Evolutionary conservation across 305 asterid species (phyloP), one percentile per base, ranked within the genome.

Genomic region (Lippia alba): DNA sequence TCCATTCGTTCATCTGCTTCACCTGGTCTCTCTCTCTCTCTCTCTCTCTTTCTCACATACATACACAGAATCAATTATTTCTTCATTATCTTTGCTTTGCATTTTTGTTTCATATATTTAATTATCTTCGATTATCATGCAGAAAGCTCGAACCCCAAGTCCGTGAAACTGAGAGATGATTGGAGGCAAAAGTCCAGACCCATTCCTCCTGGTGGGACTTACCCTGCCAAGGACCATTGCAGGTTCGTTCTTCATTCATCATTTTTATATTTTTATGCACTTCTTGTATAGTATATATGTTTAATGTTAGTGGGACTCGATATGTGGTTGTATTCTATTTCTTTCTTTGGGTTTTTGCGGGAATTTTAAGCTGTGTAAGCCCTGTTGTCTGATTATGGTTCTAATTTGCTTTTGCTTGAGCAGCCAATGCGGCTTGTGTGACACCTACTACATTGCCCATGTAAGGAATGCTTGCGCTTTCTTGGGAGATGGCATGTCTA

Each of bases 161-260:
- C 90, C 36, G 86, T 76, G 81, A 91, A 94, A 70, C 70, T 84
- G 60, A 87, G 96, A 81, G 97, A 87, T 32, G 96, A 94, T 64
- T 94, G 97, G 99, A 84, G 97, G 89, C 83, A 84, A 68, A 87
- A 82, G 78, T 91, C 97, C 49, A 85, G 71, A 74, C 96, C 97
- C 61, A 87, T 94, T 30, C 94, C 97, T 70, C 92, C 97, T 40
- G 99, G 97, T 68, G 99, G 97, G 12, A 87, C 94, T 72, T 94
- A 94, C 79, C 99, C 99, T 7, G 99, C 97, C 40, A 91, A 90
- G 85, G 97, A 94, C 45, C 96, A 91, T 45, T 94, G 96, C 97
- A 94, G 99, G 97, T 94, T 70, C 72, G 97, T 94, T 70, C 72
- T 53, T 69, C 46, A 18, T 76, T 56, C 36, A 12, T 34, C 33